Percentiles rank a stretch among this genome's conserved stretches.
Evolutionary conservation across 2,329 filamentous ascomycete species (phyloP).

Genomic region (Diaporthe sp.): DNA sequence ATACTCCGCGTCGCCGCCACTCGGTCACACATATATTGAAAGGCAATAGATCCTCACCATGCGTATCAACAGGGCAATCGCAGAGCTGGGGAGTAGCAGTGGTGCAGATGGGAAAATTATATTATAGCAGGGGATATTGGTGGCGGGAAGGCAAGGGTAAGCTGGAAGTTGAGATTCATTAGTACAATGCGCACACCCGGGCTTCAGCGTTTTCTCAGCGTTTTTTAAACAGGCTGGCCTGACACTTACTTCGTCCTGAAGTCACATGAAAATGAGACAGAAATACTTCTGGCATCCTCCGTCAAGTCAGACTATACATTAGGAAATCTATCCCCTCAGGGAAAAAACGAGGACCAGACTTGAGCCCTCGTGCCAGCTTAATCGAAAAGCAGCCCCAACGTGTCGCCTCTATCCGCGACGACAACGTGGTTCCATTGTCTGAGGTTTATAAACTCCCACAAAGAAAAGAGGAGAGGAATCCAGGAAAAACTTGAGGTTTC

Average conservation of each 20-base stretch:
- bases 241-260: background rate
- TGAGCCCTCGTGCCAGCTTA: background rate
- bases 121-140: no score
- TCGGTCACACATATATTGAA: no score
- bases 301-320: background rate
- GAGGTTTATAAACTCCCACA: background rate
- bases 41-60: no score
- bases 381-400: background rate
- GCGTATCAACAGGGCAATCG: no score
- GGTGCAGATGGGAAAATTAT: no score
- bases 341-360: background rate
- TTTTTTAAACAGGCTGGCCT: background rate
- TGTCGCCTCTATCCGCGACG: background rate
- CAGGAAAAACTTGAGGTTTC: background rate
- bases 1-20: no score
- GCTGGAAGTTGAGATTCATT: background rate
- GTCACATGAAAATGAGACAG: background rate
- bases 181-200: background rate
- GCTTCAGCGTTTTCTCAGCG: no score
- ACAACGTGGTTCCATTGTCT: background rate
- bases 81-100: no score
- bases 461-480: background rate
- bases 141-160: no score
- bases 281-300: background rate
- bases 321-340: background rate